Conservation (phyloP, 805 yeast genomes). For the Starmerella potacharoeniae region DNA sequence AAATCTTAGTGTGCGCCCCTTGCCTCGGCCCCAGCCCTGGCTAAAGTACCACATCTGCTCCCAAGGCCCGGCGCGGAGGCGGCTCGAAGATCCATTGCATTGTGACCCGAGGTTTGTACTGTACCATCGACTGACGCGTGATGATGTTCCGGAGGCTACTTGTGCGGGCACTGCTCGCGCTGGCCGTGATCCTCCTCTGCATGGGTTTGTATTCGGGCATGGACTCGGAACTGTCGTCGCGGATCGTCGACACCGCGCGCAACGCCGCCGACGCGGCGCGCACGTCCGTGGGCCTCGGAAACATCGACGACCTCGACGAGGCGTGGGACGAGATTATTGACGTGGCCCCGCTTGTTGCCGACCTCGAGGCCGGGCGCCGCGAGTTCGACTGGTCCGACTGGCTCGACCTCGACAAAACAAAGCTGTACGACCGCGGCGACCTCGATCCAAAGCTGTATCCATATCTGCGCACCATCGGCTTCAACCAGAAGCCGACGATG, state of each 20-base stretch:
- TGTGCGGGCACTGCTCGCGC: not conserved
- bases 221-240: not conserved
- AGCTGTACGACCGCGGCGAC: slow-evolving; percentile 8
- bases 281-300: not conserved
- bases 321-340: slow-evolving; percentile 10
- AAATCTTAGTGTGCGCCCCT: not conserved
- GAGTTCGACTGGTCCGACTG: slow-evolving; percentile 25
- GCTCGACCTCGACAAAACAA: slow-evolving; percentile 22
- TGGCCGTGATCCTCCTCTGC: not conserved
- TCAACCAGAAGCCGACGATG: slow-evolving; percentile 2
- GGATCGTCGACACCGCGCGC: not conserved
- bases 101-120: not conserved
- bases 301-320: not conserved
- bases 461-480: slow-evolving; percentile 1
- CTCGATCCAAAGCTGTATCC: slow-evolving; percentile 17
- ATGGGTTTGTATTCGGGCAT: not conserved
- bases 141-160: not conserved
- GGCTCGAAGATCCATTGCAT: no score
- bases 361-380: slow-evolving; percentile 6
- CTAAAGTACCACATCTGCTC: not conserved
- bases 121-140: not conserved
- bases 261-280: slow-evolving; percentile 1
- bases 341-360: slow-evolving; percentile 3
- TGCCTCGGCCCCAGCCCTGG: not conserved
- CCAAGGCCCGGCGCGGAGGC: not conserved